These are phyloP conservation scores for Moringa oleifera DNA, from an alignment of 345 rosid species.

Conservation along the genomic window DNA sequence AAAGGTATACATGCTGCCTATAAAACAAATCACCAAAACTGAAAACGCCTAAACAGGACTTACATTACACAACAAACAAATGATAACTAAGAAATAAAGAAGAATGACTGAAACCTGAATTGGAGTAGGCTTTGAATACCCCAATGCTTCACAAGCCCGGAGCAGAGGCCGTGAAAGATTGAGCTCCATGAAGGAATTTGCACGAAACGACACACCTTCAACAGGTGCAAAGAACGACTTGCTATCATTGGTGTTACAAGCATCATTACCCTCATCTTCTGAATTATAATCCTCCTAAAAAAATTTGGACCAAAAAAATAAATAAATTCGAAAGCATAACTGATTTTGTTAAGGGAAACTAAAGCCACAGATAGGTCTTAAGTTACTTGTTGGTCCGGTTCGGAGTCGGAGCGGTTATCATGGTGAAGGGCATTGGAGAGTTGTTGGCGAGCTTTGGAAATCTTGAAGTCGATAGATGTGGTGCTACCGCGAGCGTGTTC, in stretches of 20 bases:
- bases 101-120: constrained; percentile 54
- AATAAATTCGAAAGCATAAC: neutral
- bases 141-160: constrained; percentile 87
- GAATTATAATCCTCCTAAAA: constrained; percentile 61
- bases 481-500: constrained; percentile 92
- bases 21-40: neutral
- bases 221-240: constrained; percentile 63
- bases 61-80: neutral
- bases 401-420: constrained; percentile 39
- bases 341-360: too few species aligned
- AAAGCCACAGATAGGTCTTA: neutral
- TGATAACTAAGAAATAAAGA: neutral
- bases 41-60: neutral
- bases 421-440: constrained; percentile 24
- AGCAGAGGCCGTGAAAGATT: constrained; percentile 89
- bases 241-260: constrained; percentile 26
- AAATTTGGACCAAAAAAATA: neutral
- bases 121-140: constrained; percentile 87
- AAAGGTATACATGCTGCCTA: constrained; percentile 94
- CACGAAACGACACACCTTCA: constrained; percentile 77
- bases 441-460: constrained; percentile 55
- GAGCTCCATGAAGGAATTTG: constrained; percentile 82
- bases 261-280: constrained; percentile 62
- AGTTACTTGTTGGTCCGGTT: constrained; percentile 58
- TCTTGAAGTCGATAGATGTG: constrained; percentile 80